Evolutionary conservation across 2,329 filamentous ascomycete genomes (phyloP).

Genomic region (Hypoxylon sp.): DNA sequence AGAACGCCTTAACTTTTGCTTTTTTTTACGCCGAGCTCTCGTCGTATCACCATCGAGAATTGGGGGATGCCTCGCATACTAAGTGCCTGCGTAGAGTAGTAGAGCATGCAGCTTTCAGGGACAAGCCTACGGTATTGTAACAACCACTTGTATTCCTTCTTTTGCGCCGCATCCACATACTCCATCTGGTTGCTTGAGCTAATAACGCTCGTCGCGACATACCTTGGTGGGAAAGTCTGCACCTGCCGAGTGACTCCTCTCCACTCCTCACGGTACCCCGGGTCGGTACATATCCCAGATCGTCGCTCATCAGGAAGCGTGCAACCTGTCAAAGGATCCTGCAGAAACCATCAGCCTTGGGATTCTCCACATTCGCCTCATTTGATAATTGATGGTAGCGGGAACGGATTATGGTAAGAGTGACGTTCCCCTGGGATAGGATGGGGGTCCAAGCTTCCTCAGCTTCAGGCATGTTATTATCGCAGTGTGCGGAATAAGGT

Average conservation of each 20-base stretch:
- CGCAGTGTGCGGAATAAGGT: slow-evolving; percentile 35
- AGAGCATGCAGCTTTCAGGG: slow-evolving; percentile 13
- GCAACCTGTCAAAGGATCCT: slow-evolving; percentile 42
- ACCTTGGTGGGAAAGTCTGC: slow-evolving; percentile 16
- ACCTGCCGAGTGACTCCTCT: slow-evolving; percentile 11
- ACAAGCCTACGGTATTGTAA: slow-evolving; percentile 13
- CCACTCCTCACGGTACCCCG: slow-evolving; percentile 15
- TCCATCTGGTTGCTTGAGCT: slow-evolving; percentile 28
- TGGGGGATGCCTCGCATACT: slow-evolving; percentile 23
- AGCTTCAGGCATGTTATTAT: slow-evolving; percentile 15
- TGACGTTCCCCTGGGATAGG: slow-evolving; percentile 18
- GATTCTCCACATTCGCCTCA: slow-evolving; percentile 39
- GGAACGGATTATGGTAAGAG: slow-evolving; percentile 24
- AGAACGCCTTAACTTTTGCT: slow-evolving; percentile 5
- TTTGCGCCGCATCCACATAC: slow-evolving; percentile 38
- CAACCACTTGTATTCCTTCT: slow-evolving; percentile 19
- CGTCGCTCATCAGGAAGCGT: slow-evolving; percentile 16
- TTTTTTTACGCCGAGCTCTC: slow-evolving; percentile 5
- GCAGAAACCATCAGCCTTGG: slow-evolving; percentile 37
- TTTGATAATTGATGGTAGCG: slow-evolving; percentile 37
- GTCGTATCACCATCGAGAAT: slow-evolving; percentile 12
- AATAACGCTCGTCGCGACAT: slow-evolving; percentile 22
- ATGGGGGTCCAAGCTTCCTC: slow-evolving; percentile 35
- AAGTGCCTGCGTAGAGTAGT: slow-evolving; percentile 31
- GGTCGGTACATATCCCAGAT: slow-evolving; percentile 24